A percentile compares a stretch with the other conserved stretches of the same genome.
These are phyloP conservation scores for Mycena belliarum DNA, from an alignment of 768 basidiomycete species.

Conservation along the genomic window DNA sequence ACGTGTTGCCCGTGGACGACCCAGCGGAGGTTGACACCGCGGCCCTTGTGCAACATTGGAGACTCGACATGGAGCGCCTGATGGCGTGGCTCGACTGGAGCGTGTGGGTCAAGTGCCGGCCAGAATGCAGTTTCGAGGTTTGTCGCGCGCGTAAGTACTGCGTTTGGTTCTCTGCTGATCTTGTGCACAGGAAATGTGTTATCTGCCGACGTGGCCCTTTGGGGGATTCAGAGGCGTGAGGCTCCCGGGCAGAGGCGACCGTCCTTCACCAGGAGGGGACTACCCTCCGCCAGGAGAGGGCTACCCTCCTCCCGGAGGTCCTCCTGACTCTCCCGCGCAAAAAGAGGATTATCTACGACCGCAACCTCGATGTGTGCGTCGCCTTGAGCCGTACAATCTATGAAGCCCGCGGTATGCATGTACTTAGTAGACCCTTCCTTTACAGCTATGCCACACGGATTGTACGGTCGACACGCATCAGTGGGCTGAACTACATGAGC, in stretches of 20 bases:
- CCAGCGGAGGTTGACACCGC: slow-evolving; percentile 3
- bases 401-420: neutral
- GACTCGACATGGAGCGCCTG: slow-evolving; percentile 1
- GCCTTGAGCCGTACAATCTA: neutral
- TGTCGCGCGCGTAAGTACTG: neutral
- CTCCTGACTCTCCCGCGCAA: neutral
- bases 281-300: neutral
- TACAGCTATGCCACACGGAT: too few relatives aligned
- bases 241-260: neutral
- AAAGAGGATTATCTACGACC: slow-evolving; percentile 3
- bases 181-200: slow-evolving; percentile 23
- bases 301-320: neutral
- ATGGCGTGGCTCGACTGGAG: slow-evolving; percentile 28
- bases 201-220: slow-evolving; percentile 27
- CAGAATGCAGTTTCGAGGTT: slow-evolving; percentile 25
- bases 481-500: too few relatives aligned
- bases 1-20: neutral
- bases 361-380: slow-evolving; percentile 13
- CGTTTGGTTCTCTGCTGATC: neutral
- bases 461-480: neutral
- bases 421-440: too few relatives aligned
- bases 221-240: too few relatives aligned
- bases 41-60: slow-evolving; percentile 16
- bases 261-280: neutral
- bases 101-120: slow-evolving; percentile 27